Base-by-base conservation (phyloP, 2,329 filamentous ascomycete species). In the Scleromitrula shiraiana region DNA sequence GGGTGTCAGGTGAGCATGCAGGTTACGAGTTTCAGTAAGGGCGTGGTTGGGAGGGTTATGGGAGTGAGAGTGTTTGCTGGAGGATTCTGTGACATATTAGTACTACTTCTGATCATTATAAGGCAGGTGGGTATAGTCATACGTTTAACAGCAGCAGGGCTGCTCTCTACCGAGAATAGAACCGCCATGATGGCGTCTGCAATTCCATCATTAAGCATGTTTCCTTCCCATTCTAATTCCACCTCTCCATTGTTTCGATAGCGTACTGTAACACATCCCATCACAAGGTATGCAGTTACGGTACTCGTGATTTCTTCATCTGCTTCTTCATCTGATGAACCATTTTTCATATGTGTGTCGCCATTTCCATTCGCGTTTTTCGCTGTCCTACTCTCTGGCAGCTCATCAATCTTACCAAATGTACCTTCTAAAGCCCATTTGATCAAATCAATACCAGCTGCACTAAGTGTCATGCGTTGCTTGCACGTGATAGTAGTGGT, bases 141-240 rank as follows among this genome's bases (percentile, higher is more conserved):
- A 86, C 88, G 86, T 68, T 93, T 94, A 42, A 98, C 91, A 10
- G 93, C 91, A 12, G 93, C 93, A 5, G 91, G 93, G 46, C 87
- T 95, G 66, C 85, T 94, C 68, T 98, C 93, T 19, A 95, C 87
- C 0, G 86, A 90, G 58, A 95, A 81, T 9, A 98, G 75, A 2
- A 96, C 88, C 1, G 89, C 89, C 75, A 97, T 88, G 46, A 97
- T 85, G 14, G 93, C 89, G 67, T 98, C 93, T n/a, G 93, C 93
- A 61, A 98, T 94, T 52, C 89, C 88, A 62, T 98, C 93, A 65
- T 97, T 98, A 62, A 96, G 83, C 71, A 95, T 86, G 64, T 97
- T 98, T 50, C 90, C 93, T 65, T 97, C 91, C 93, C 93, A 98
- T 67, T 95, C 89, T 2, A 97, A 73, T 64, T 94, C 89, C 5